A percentile compares a stretch with the other conserved stretches of the same genome.
phyloP scores from a whole-genome alignment of 2,329 filamentous ascomycete genomes.

The Clarireedia monteithiana region DNA sequence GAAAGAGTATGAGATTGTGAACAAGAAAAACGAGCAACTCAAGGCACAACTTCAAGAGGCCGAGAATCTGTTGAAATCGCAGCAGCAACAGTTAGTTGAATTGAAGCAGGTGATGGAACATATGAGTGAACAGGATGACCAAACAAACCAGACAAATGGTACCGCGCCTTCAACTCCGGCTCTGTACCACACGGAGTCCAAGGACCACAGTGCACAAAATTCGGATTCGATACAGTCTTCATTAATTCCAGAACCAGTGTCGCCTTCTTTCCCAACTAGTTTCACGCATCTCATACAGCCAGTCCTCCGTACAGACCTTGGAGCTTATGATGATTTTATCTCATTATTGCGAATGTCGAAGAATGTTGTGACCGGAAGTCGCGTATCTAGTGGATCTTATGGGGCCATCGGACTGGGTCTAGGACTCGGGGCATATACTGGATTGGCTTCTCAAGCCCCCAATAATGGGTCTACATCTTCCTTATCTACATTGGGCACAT shows the following conservation, averaged over 20 bases:
- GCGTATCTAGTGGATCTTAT: constrained; percentile 66
- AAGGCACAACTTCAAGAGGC: constrained; percentile 80
- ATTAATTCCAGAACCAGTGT: constrained; percentile 35
- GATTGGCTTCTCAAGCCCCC: constrained; percentile 31
- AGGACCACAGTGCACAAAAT: constrained; percentile 37
- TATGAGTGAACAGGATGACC: constrained; percentile 69
- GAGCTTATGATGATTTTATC: constrained; percentile 78
- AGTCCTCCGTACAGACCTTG: constrained; percentile 73
- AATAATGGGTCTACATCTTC: constrained; percentile 56
- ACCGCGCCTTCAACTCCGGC: constrained; percentile 71
- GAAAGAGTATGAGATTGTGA: constrained; percentile 70
- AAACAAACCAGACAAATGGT: constrained; percentile 57
- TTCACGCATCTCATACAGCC: constrained; percentile 79
- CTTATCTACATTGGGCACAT: constrained; percentile 41
- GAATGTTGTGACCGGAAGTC: constrained; percentile 45
- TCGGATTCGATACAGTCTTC: constrained; percentile 24
- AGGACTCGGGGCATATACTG: constrained; percentile 40
- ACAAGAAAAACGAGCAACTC: constrained; percentile 82
- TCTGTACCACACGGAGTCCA: constrained; percentile 58
- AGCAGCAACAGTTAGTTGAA: constrained; percentile 87
- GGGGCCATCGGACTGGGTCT: constrained; percentile 43
- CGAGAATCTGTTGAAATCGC: constrained; percentile 74
- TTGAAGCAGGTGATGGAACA: constrained; percentile 89
- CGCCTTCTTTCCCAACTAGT: constrained; percentile 55
- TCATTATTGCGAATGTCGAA: constrained; percentile 64